Conservation (phyloP, 2,329 filamentous ascomycete genomes). For the Cyclaneusma minus region DNA sequence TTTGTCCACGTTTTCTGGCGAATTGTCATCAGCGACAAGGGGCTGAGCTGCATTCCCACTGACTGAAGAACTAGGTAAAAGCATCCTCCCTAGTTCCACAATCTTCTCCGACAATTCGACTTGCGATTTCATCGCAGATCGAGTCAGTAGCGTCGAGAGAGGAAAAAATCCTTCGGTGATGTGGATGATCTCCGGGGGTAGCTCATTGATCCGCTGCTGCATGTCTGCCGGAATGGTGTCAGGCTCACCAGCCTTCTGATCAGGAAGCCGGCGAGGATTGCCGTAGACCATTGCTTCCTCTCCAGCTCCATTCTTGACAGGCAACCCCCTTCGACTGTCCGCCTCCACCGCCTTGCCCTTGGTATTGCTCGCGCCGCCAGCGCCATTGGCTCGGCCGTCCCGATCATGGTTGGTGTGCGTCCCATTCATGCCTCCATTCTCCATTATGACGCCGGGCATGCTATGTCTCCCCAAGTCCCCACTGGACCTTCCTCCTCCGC, state of each 20-base stretch:
- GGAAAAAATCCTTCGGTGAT: slow-evolving; percentile 65
- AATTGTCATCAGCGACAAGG: slow-evolving; percentile 35
- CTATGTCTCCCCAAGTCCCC: too few relatives aligned
- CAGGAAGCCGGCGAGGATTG: slow-evolving; percentile 8
- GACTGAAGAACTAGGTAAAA: slow-evolving; percentile 33
- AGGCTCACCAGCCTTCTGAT: slow-evolving; percentile 7
- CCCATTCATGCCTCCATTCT: slow-evolving; percentile 36
- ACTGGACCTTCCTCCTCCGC: slow-evolving; percentile 9
- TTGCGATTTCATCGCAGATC: slow-evolving; percentile 72
- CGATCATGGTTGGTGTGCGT: slow-evolving; percentile 39
- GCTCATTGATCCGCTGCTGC: slow-evolving; percentile 33
- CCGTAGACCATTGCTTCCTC: slow-evolving; percentile 18
- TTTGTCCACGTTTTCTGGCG: slow-evolving; percentile 54
- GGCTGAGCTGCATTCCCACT: slow-evolving; percentile 34
- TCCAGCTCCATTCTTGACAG: slow-evolving; percentile 8
- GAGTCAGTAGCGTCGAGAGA: slow-evolving; percentile 57
- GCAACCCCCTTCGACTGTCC: slow-evolving; percentile 9
- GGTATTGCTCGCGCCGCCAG: slow-evolving; percentile 22
- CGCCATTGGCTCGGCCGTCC: slow-evolving; percentile 27
- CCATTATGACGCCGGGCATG: slow-evolving; percentile 42
- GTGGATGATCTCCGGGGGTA: slow-evolving; percentile 49
- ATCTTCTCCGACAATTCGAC: slow-evolving; percentile 61
- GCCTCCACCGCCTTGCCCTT: slow-evolving; percentile 21
- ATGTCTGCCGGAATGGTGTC: slow-evolving; percentile 12
- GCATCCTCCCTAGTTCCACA: slow-evolving; percentile 52